Conservation (phyloP, 2,329 filamentous ascomycete species). For the Aureobasidium sp. region DNA sequence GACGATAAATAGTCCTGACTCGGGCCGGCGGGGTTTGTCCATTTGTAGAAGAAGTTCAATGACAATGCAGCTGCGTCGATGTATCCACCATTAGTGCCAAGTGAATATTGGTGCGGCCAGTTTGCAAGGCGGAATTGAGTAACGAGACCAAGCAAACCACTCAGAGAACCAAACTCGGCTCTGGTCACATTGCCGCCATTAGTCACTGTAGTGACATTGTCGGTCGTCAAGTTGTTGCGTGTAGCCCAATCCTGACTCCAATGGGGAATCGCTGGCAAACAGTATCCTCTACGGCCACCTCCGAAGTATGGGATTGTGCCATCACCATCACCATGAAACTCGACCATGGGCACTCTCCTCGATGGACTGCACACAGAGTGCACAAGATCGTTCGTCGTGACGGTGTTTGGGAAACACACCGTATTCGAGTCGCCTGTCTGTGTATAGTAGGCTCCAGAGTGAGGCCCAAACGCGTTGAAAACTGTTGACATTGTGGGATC, state of each 20-base stretch:
- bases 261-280: conserved; percentile 24
- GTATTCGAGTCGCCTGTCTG: conserved; percentile 21
- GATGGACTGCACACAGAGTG: conserved; percentile 22
- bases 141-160: conserved; percentile 28
- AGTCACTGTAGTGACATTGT: conserved; percentile 25
- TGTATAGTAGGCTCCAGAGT: conserved; percentile 41
- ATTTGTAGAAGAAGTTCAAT: conserved; percentile 27
- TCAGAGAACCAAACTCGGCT: conserved; percentile 25
- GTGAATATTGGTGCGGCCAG: conserved; percentile 37
- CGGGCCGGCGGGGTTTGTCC: conserved; percentile 13
- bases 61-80: conserved; percentile 23
- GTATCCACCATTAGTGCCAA: conserved; percentile 18
- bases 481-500: conserved; percentile 33
- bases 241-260: conserved; percentile 35
- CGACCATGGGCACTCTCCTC: conserved; percentile 33
- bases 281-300: conserved; percentile 25
- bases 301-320: conserved; percentile 34
- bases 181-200: conserved; percentile 25
- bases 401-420: conserved; percentile 19
- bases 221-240: conserved; percentile 27
- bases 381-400: conserved; percentile 17
- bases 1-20: conserved; percentile 9
- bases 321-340: conserved; percentile 38
- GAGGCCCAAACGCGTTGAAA: conserved; percentile 44
- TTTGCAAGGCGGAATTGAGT: conserved; percentile 35